Conservation (phyloP, 164 flowering plant genomes). For the Tetrastigma voinierianum region DNA sequence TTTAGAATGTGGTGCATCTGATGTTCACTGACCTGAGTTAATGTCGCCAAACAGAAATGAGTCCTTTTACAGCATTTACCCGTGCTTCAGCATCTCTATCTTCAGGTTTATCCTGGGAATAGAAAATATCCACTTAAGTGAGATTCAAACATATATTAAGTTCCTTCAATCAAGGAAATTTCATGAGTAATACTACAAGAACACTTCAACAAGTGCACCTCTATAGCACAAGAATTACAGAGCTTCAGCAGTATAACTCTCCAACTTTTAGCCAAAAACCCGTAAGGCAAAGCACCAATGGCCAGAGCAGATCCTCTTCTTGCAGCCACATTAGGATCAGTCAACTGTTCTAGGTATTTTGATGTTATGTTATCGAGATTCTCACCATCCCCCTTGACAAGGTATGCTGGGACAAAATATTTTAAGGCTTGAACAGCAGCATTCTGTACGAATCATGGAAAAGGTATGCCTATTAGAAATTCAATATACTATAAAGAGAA, state of each 20-base stretch:
- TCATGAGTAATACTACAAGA: neutral
- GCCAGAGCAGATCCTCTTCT: conserved; percentile 96
- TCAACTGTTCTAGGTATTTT: conserved; percentile 65
- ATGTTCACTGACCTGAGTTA: conserved; percentile 35
- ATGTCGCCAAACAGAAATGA: conserved; percentile 79
- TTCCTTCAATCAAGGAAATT: neutral
- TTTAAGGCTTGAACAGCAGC: conserved; percentile 84
- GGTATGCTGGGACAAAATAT: conserved; percentile 58
- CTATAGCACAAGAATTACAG: conserved; percentile 63
- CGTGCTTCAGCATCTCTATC: conserved; percentile 98
- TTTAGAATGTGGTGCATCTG: conserved; percentile 16
- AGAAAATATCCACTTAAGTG: conserved; percentile 7
- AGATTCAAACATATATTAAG: neutral
- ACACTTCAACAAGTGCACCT: conserved; percentile 42
- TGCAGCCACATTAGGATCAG: conserved; percentile 81
- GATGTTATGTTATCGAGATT: conserved; percentile 33
- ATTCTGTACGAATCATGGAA: conserved; percentile 37
- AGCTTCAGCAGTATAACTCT: conserved; percentile 67
- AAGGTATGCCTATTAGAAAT: neutral
- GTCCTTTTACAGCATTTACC: conserved; percentile 88
- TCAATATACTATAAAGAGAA: neutral
- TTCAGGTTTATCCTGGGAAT: conserved; percentile 70
- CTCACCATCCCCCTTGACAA: conserved; percentile 26
- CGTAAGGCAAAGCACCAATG: conserved; percentile 70
- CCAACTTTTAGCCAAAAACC: conserved; percentile 64